Base-by-base conservation (phyloP, 2,329 filamentous ascomycete genomes). In the Epichloe typhina region DNA sequence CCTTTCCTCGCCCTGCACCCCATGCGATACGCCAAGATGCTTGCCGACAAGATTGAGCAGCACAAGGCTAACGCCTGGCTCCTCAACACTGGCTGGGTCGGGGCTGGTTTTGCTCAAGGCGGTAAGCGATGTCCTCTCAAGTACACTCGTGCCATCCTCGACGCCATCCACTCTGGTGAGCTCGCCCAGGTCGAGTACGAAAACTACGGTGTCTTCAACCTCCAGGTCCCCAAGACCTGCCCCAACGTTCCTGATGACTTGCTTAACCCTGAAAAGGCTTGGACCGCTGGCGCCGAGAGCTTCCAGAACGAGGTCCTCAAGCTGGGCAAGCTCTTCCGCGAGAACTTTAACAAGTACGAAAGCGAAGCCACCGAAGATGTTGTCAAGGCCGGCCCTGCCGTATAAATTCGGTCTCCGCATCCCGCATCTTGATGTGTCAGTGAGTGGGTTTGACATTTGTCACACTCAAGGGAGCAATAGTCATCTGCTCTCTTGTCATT, bases 1-100 rank as follows among this genome's bases (percentile, higher is more conserved):
- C 93, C 93, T 55, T 98, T 98, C 88, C 77, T 98, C 63, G 93
- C 93, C 41, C 84, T 98, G 53, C 93, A 98, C 79, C 93, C 93
- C 62, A 98, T 98, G 93, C 86, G 88, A 70, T 98, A 98, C 74
- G 93, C 93, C 61, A 85, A 84, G 76, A 98, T 98, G 93, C 79
- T 98, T 55, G 93, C 93, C 38, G 88, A 96, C 69, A 97, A 97
- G 85, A 98, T 98, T 66, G 81, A 91, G 64, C 70, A 88, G 61
- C 89, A 98, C 83, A 87, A 89, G 64, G 85, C 89, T 72, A 95
- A 95, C 69, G 93, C 91, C 62, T 98, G 93, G 93, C 79, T 98
- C 60, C 84, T 98, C 70, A 96, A 96, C 84, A 96, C 90, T 62
- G 90, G 90, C 61, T 96, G 90, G 90, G 89, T 94, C 66, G 90